Percentiles rank a stretch among this genome's conserved stretches.
Conservation (phyloP, 2,329 filamentous ascomycete species). For the Calonectria crousiana region DNA sequence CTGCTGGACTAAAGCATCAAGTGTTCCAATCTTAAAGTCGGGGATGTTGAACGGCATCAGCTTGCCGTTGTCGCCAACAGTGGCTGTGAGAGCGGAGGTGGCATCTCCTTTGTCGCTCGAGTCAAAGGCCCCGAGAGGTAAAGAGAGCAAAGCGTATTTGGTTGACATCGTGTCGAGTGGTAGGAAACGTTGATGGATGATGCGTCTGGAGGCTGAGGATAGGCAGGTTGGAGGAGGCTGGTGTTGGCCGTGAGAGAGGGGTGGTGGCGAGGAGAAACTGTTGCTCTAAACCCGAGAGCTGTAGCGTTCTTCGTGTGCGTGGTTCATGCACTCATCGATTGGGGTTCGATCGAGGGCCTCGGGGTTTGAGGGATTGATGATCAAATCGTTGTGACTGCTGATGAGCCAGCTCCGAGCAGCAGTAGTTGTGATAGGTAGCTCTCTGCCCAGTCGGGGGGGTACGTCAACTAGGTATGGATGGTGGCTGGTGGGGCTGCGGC, state of each 20-base stretch:
- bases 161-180: slow-evolving; percentile 55
- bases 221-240: slow-evolving; percentile 22
- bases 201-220: slow-evolving; percentile 16
- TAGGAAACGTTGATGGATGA: slow-evolving; percentile 12
- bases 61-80: slow-evolving; percentile 80
- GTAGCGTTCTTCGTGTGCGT: slow-evolving; percentile 13
- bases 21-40: slow-evolving; percentile 96
- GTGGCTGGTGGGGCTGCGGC: slow-evolving; percentile 28
- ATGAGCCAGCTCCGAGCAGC: slow-evolving; percentile 32
- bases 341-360: neutral
- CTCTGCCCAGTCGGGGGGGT: slow-evolving; percentile 16
- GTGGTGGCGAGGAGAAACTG: slow-evolving; percentile 6
- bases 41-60: slow-evolving; percentile 86
- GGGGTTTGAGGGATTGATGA: slow-evolving; percentile 10
- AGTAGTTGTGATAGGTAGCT: slow-evolving; percentile 32
- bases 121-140: slow-evolving; percentile 88
- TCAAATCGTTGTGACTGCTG: slow-evolving; percentile 15
- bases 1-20: slow-evolving; percentile 95
- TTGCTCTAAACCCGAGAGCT: slow-evolving; percentile 24
- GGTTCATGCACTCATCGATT: slow-evolving; percentile 26
- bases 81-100: slow-evolving; percentile 79
- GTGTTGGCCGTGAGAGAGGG: neutral
- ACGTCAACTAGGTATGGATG: slow-evolving; percentile 29
- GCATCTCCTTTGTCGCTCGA: slow-evolving; percentile 86
- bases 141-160: slow-evolving; percentile 89